Evolutionary conservation across 768 basidiomycete genomes (phyloP).

Genomic region (Hypholoma fasciculare): DNA sequence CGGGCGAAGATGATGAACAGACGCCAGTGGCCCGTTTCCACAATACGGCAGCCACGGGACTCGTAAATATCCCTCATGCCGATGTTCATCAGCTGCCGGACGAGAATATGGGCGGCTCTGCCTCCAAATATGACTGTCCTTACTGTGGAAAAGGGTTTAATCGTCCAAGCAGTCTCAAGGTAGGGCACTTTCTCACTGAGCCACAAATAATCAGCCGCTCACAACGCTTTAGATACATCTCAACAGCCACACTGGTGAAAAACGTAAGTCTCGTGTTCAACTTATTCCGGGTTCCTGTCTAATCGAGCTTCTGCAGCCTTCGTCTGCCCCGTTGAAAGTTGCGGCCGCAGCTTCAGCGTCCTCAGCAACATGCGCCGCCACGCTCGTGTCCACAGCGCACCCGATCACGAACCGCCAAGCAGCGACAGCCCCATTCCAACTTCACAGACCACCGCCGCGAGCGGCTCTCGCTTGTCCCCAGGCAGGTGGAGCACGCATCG

Average conservation of each 20-base stretch:
- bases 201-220: background rate
- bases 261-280: constrained; percentile 53
- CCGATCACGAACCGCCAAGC: background rate
- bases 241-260: constrained; percentile 84
- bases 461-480: constrained; percentile 11
- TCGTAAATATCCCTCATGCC: constrained; percentile 2
- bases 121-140: constrained; percentile 70
- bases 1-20: constrained; percentile 33
- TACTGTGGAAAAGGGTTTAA: constrained; percentile 84
- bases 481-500: constrained; percentile 32
- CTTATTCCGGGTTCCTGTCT: constrained; percentile 7
- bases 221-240: constrained; percentile 66
- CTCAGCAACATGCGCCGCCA: constrained; percentile 90
- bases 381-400: constrained; percentile 61
- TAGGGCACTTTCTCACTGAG: constrained; percentile 24
- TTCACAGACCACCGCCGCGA: background rate
- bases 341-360: constrained; percentile 82
- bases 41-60: constrained; percentile 1
- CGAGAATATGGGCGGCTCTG: constrained; percentile 13
- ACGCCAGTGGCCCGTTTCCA: constrained; percentile 30
- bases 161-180: constrained; percentile 82
- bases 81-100: constrained; percentile 2
- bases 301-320: constrained; percentile 51
- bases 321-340: constrained; percentile 70
- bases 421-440: background rate